These are phyloP conservation scores for Pyrenopolyporus hunteri DNA, from an alignment of 495 filamentous ascomycete species.

Conservation along the genomic window DNA sequence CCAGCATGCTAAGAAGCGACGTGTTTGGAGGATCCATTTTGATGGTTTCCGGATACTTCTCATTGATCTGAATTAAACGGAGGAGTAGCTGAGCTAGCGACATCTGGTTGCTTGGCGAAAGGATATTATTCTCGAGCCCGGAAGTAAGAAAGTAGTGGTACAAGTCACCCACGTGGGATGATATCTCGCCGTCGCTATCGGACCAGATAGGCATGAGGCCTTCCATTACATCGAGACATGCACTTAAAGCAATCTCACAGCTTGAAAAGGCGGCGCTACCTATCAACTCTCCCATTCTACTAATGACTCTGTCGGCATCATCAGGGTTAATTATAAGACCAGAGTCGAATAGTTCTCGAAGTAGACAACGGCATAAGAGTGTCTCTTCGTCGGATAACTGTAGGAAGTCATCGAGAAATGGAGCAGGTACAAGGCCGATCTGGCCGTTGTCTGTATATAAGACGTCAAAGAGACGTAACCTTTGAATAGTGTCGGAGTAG, in stretches of 20 bases:
- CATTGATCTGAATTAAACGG: constrained; percentile 65
- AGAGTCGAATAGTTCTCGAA: constrained; percentile 55
- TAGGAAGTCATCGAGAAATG: constrained; percentile 64
- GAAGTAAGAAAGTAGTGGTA: constrained; percentile 78
- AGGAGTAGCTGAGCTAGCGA: constrained; percentile 70
- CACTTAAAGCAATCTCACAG: constrained; percentile 75
- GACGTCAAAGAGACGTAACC: constrained; percentile 49
- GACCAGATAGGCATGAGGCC: constrained; percentile 70
- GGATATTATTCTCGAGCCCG: constrained; percentile 64
- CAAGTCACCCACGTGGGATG: constrained; percentile 69
- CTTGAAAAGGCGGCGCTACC: constrained; percentile 67
- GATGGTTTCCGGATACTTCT: constrained; percentile 63
- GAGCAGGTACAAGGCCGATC: constrained; percentile 45
- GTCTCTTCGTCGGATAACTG: constrained; percentile 65
- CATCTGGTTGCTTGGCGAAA: constrained; percentile 71
- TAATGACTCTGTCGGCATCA: constrained; percentile 52
- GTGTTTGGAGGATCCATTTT: constrained; percentile 71
- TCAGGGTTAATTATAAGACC: constrained; percentile 50
- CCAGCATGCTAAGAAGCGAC: constrained; percentile 74
- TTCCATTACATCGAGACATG: constrained; percentile 74
- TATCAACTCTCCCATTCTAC: constrained; percentile 62
- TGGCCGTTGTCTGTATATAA: constrained; percentile 45
- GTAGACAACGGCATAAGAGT: constrained; percentile 59
- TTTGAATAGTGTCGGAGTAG: constrained; percentile 47
- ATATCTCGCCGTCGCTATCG: constrained; percentile 58